Base-by-base conservation (phyloP, 1,139 yeast genomes). In the Debaryomycetaceae sp. region DNA sequence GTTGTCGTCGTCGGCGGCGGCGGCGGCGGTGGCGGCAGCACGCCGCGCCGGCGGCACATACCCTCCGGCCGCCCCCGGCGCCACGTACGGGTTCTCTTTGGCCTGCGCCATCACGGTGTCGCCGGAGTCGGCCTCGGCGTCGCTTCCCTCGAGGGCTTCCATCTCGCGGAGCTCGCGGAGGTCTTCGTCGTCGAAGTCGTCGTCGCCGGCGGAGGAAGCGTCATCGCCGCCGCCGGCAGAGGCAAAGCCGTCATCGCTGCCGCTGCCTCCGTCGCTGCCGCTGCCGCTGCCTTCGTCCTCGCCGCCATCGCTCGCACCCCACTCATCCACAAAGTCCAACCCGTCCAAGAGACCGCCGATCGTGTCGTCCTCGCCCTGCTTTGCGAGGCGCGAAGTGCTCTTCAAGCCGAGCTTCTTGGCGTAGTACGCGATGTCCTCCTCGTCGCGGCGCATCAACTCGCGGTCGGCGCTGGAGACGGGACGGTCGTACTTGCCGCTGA, bases 1-100 rank as follows among this genome's bases (percentile, higher is more conserved):
- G 3, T 66, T 50, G 30, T 72, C 78, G 36, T 75, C 80, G 5
- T 81, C 58, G 2, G 53, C 60, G 3, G 42, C 53, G 1, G 45
- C 45, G n/a, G n/a, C 9, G 11, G 25, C n/a, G 49, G 51, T 75
- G 52, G 43, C 31, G 30, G 76, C 62, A 51, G 71, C 55, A 44
- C 70, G 69, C 28, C 73, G 68, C 0, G 95, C 86, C 0, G 96
- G 97, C 2, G 98, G 97, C 17, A 88, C 61, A 51, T 88, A 89
- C 40, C 67, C 72, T 11, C 60, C 57, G 0, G 52, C 35, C 13
- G 29, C 6, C n/a, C 18, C 35, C 3, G 96, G 95, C 0, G 97
- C 95, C 25, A 83, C 77, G 48, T 82, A 88, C 3, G 97, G 96
- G 45, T 88, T 88, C 46, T 85, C 94, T 39, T 66, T 74, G 16